These are phyloP conservation scores for Corynespora cassiicola DNA, from an alignment of 2,329 filamentous ascomycete genomes.

Conservation along the genomic window DNA sequence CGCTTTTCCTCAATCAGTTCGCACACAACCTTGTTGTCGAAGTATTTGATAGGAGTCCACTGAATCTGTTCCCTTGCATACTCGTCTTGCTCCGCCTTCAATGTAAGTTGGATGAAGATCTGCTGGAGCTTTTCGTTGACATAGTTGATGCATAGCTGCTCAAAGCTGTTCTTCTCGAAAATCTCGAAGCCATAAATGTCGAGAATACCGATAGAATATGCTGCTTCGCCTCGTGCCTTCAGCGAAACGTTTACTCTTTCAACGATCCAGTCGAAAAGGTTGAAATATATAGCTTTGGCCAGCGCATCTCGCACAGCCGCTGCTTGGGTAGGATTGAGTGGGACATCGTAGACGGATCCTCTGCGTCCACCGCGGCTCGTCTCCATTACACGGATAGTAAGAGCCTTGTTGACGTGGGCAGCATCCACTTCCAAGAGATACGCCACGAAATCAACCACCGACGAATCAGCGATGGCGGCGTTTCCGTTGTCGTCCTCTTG, in stretches of 20 bases:
- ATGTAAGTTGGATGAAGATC: slow-evolving; percentile 96
- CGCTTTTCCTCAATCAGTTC: slow-evolving; percentile 92
- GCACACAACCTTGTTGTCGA: slow-evolving; percentile 99
- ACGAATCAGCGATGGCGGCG: slow-evolving; percentile 84
- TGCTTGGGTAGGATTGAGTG: slow-evolving; percentile 87
- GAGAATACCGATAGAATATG: slow-evolving; percentile 92
- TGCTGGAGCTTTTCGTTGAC: slow-evolving; percentile 99
- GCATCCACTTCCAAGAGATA: slow-evolving; percentile 91
- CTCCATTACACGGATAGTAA: slow-evolving; percentile 87
- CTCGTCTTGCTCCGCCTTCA: slow-evolving; percentile 97
- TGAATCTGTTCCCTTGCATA: slow-evolving; percentile 95
- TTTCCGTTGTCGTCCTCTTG: slow-evolving; percentile 88
- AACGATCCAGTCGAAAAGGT: slow-evolving; percentile 98
- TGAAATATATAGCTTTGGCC: slow-evolving; percentile 95
- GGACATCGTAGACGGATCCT: slow-evolving; percentile 74
- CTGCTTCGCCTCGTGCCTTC: slow-evolving; percentile 74
- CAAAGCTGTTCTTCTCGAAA: slow-evolving; percentile 97
- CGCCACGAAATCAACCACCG: slow-evolving; percentile 91
- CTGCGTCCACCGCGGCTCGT: slow-evolving; percentile 70
- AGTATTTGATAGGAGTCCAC: slow-evolving; percentile 99
- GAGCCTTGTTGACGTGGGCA: slow-evolving; percentile 79
- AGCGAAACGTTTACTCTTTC: slow-evolving; percentile 88
- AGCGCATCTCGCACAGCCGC: slow-evolving; percentile 86
- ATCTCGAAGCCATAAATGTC: slow-evolving; percentile 99
- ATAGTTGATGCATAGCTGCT: slow-evolving; percentile 99